These are phyloP conservation scores for Crinitomyces ghanaensis DNA, from an alignment of 805 yeast species.

Conservation along the genomic window DNA sequence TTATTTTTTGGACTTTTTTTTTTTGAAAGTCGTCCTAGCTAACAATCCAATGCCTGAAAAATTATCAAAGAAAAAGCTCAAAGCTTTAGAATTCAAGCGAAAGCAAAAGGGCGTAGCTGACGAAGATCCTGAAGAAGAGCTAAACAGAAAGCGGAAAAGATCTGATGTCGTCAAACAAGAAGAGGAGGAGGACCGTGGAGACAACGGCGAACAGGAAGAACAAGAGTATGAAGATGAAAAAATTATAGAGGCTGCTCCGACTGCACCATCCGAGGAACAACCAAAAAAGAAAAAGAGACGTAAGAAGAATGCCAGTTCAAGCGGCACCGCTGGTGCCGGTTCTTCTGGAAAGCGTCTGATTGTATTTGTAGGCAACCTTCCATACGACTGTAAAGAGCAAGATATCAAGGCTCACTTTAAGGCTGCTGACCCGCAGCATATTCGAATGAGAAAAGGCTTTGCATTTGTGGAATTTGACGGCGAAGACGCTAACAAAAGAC, in stretches of 20 bases:
- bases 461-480: conserved; percentile 87
- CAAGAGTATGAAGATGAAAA: neutral
- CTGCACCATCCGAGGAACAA: conserved; percentile 19
- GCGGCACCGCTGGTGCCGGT: no score
- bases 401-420: conserved; percentile 65
- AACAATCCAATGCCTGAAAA: no score
- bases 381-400: conserved; percentile 53
- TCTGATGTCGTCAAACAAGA: conserved; percentile 13
- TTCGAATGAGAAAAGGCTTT: conserved; percentile 59
- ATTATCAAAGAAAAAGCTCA: conserved; percentile 22
- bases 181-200: conserved; percentile 11
- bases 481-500: conserved; percentile 57
- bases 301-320: no score
- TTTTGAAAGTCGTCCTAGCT: no score
- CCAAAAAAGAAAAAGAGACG: conserved; percentile 38
- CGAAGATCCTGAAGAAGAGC: conserved; percentile 1
- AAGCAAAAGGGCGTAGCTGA: conserved; percentile 12
- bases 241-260: neutral
- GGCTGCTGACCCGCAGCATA: conserved; percentile 51
- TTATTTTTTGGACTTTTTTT: no score
- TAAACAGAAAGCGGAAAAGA: conserved; percentile 8
- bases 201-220: neutral
- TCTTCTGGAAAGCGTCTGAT: conserved; percentile 52
- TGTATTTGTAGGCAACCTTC: conserved; percentile 83
- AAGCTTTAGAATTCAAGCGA: conserved; percentile 20